Evolutionary conservation across 306 rosid species (phyloP).

Genomic region (Purshia tridentata): DNA sequence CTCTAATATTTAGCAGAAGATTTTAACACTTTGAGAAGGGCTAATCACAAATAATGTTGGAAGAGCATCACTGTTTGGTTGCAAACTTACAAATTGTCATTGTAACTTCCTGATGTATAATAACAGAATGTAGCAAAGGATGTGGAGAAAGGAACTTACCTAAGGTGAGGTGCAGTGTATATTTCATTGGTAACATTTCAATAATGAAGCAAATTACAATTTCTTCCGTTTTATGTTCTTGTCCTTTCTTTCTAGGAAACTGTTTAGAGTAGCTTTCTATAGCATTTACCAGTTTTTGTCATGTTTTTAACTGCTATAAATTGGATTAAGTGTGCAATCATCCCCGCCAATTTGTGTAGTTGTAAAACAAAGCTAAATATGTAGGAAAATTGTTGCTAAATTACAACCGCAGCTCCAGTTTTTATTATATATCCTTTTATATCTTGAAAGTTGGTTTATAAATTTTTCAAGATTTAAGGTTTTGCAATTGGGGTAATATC

Average conservation of each 20-base stretch:
- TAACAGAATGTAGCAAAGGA: conserved; percentile 8
- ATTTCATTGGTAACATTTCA: background rate
- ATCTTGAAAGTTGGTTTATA: too few species aligned
- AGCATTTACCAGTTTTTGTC: background rate
- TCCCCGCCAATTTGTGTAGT: too few species aligned
- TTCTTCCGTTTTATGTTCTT: conserved; percentile 1
- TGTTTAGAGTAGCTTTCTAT: background rate
- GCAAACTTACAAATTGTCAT: conserved; percentile 8
- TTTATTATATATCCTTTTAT: too few species aligned
- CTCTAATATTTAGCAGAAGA: background rate
- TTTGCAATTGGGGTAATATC: too few species aligned
- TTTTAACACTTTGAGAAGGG: background rate
- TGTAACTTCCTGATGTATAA: conserved; percentile 18
- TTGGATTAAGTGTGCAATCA: background rate
- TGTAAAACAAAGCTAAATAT: too few species aligned
- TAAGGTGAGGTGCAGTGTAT: conserved; percentile 10
- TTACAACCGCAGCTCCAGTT: too few species aligned
- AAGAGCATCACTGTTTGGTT: conserved; percentile 7
- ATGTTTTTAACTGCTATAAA: background rate
- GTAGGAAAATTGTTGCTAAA: background rate
- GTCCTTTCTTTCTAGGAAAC: background rate
- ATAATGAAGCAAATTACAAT: conserved; percentile 5
- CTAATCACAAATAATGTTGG: conserved; percentile 10
- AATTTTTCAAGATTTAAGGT: too few species aligned
- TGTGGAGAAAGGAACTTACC: conserved; percentile 16